These are phyloP conservation scores for Talaromyces albobiverticillius DNA, from an alignment of 2,329 filamentous ascomycete genomes.

Conservation along the genomic window DNA sequence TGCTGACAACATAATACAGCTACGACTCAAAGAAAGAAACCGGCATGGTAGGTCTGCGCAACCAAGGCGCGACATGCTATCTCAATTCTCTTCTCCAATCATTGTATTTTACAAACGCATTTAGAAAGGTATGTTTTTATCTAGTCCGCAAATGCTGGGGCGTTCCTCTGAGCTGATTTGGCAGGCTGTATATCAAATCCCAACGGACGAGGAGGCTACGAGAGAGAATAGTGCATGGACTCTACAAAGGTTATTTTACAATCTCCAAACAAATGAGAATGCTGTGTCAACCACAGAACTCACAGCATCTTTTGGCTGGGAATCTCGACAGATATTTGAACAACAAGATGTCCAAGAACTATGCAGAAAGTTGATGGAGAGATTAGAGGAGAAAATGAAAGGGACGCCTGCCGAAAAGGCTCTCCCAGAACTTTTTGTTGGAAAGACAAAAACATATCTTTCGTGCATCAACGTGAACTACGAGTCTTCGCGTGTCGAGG, in stretches of 20 bases:
- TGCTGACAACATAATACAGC: constrained; percentile 28
- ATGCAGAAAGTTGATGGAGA: constrained; percentile 94
- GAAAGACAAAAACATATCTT: constrained; percentile 98
- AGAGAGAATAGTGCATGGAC: constrained; percentile 88
- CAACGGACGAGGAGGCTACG: constrained; percentile 79
- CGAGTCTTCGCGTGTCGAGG: constrained; percentile 90
- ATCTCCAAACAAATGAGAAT: constrained; percentile 77
- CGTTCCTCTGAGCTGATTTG: neutral
- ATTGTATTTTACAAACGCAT: constrained; percentile 83
- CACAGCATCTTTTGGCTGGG: constrained; percentile 97
- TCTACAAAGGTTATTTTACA: constrained; percentile 90
- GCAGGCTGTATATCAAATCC: constrained; percentile 93
- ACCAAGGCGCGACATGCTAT: constrained; percentile 92
- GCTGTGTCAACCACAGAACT: constrained; percentile 90
- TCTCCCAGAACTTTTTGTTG: constrained; percentile 86
- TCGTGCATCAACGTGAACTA: constrained; percentile 98
- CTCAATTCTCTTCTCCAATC: constrained; percentile 82
- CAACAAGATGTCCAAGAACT: constrained; percentile 98
- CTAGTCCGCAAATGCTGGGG: neutral
- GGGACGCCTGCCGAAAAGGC: constrained; percentile 88
- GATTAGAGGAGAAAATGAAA: constrained; percentile 97
- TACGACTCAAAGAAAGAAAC: constrained; percentile 99
- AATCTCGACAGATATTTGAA: constrained; percentile 95
- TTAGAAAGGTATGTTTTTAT: constrained; percentile 68
- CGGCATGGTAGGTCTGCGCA: constrained; percentile 92